Base-by-base conservation (phyloP, 2,329 filamentous ascomycete species). In the Claviceps sp. region DNA sequence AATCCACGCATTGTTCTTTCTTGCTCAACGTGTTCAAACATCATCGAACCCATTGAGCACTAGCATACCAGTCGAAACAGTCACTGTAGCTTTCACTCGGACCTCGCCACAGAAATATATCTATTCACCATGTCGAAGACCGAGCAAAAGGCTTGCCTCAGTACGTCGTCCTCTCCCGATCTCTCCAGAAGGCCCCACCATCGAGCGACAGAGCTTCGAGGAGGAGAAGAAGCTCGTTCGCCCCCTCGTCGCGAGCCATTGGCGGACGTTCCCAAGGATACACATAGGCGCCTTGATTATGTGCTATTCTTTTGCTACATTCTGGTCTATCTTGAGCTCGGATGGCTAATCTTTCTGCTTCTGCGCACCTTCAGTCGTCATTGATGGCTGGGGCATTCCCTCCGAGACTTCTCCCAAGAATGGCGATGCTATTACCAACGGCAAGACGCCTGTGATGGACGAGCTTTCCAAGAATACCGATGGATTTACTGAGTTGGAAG, bases 371-470 rank as follows among this genome's bases (percentile, higher is more conserved):
- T 67, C 49, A 89, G 86, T 98, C 79, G 93, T 97, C 72, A 98
- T 98, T 77, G 93, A 98, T 74, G 93, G 93, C 65, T 98, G 93
- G 93, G 93, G 93, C 66, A 81, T 97, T 63, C 81, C 90, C 62
- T 82, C 82, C 57, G 84, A 85, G 59, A 73, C 83, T 54, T 94
- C 89, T 53, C 86, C 86, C 63, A 86, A 87, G 64, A 70, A 95
- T 70, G 91, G 93, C 70, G 91, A 98, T 75, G 93, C 93, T 65
- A 97, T 98, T 68, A 84, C 90, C 61, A 87, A 87, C 57, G 93
- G 91, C 61, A 78, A 95, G 59, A 97, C 93, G 53, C 93, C 93
- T 47, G 81, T 85, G 67, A 98, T 98, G 93, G 91, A 96, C 70
- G 82, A 81, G 55, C 90, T 98, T 68, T 86, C 84, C 65, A 82